Conservation (phyloP, 2,329 filamentous ascomycete genomes). For the Botrytis galanthina region DNA sequence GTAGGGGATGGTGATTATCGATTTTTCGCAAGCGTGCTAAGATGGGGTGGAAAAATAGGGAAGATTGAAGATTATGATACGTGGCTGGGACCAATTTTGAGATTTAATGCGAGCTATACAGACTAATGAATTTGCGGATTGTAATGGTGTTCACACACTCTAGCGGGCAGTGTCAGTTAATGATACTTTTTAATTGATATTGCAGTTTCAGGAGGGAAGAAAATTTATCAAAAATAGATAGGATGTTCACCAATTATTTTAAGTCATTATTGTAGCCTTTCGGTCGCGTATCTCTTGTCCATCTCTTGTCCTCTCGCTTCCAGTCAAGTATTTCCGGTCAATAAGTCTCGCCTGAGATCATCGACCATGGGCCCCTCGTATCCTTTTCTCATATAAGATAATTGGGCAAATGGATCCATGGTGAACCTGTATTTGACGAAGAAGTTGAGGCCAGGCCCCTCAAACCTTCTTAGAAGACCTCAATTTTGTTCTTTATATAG, state of each 20-base stretch:
- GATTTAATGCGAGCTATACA: slow-evolving; percentile 16
- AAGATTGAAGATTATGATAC: slow-evolving; percentile 17
- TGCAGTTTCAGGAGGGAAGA: background rate
- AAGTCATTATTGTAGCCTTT: background rate
- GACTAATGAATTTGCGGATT: background rate
- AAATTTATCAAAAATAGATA: background rate
- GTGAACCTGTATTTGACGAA: background rate
- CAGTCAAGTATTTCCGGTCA: background rate
- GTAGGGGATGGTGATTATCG: slow-evolving; percentile 21
- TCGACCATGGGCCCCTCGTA: too few species aligned
- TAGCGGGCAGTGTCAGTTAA: background rate
- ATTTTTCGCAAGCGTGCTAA: slow-evolving; percentile 19
- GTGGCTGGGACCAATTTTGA: slow-evolving; percentile 19
- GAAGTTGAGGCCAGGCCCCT: background rate
- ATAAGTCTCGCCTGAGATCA: background rate
- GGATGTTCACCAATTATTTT: rapidly evolving
- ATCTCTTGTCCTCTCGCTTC: background rate
- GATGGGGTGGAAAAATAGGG: slow-evolving; percentile 10
- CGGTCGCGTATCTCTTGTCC: background rate
- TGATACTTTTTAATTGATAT: background rate
- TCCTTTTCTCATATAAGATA: background rate
- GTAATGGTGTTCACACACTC: background rate
- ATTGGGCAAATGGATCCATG: too few species aligned
- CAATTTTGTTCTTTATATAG: background rate
- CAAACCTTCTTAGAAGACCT: background rate